Percentiles rank a stretch among this genome's conserved stretches.
phyloP scores from a whole-genome alignment of 441 rosid species.

The Brassica hybrid region DNA sequence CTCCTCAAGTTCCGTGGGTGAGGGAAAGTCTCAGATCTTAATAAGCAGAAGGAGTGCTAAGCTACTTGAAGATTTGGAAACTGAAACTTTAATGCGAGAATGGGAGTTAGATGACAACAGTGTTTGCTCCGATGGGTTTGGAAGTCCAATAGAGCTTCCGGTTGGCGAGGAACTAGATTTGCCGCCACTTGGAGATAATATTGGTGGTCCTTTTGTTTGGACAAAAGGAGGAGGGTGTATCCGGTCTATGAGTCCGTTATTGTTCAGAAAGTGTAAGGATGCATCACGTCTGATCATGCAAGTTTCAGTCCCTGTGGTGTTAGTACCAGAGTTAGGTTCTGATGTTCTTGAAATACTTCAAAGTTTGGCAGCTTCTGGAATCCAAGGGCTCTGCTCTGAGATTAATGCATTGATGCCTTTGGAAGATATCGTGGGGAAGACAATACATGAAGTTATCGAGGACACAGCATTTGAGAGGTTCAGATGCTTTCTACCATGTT shows the following conservation, averaged over 20 bases:
- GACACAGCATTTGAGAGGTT: constrained; percentile 52
- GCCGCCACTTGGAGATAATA: constrained; percentile 57
- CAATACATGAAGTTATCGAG: constrained; percentile 54
- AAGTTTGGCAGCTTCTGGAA: constrained; percentile 63
- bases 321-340: constrained; percentile 64
- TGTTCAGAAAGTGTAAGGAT: constrained; percentile 53
- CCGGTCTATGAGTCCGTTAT: constrained; percentile 59
- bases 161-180: constrained; percentile 45
- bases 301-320: constrained; percentile 61
- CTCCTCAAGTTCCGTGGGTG: constrained; percentile 43
- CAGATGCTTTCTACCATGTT: constrained; percentile 25
- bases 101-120: constrained; percentile 69
- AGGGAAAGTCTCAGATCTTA: constrained; percentile 42
- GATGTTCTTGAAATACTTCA: constrained; percentile 59
- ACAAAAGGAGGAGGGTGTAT: constrained; percentile 59
- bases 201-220: constrained; percentile 53
- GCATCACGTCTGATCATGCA: constrained; percentile 61
- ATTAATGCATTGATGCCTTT: constrained; percentile 62
- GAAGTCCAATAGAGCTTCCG: constrained; percentile 78
- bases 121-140: constrained; percentile 69
- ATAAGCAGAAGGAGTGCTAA: constrained; percentile 60
- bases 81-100: constrained; percentile 69
- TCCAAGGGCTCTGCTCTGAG: constrained; percentile 49
- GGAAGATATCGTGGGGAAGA: constrained; percentile 69
- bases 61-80: constrained; percentile 71